Evolutionary conservation across 2,329 filamentous ascomycete genomes (phyloP), one percentile per base, ranked within the genome.

Genomic region (Colletotrichum orbiculare): DNA sequence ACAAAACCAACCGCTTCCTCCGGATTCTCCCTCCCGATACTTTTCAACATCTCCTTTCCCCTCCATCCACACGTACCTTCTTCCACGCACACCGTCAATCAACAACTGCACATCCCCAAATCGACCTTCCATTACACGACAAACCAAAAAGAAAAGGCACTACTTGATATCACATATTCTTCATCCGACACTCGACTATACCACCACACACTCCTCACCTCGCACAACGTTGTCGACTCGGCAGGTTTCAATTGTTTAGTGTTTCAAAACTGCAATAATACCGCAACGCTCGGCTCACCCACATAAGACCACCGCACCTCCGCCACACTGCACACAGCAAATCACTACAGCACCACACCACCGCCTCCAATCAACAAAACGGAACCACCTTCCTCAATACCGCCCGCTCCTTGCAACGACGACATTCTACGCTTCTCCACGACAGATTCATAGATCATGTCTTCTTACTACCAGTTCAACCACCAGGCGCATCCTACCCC

Each of bases 391-490:
- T 25, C 12, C 39, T 53, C 17, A 15, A 13, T 13, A 35, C 13
- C 50, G 35, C 48, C 13, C 50, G 35, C 48, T 45, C 17, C 43
- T 38, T 15, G 34, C 37, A 49, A 52, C 63, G 39, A 55, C 62
- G 53, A 60, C 54, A 13, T 13, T 58, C 47, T 39, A 45, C 54
- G 49, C 48, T 43, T 45, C 52, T 46, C 52, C 35, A 41, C 37
- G 53, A 54, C 56, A 52, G 34, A 53, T 47, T 42, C 15, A 38
- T 66, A 69, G 66, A 83, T 78, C 78, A 89, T 90, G 87, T 86
- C 88, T 79, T 82, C 84, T 75, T 90, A 88, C 79, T 89, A 88
- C 75, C 83, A 86, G 74, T 89, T 83, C 80, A 84, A 84, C 76
- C 77, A 84, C 68, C 81, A 86, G 70, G 85, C 85, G 72, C 83